phyloP scores from a whole-genome alignment of 2,329 filamentous ascomycete genomes.

The Stagonosporopsis tanaceti region DNA sequence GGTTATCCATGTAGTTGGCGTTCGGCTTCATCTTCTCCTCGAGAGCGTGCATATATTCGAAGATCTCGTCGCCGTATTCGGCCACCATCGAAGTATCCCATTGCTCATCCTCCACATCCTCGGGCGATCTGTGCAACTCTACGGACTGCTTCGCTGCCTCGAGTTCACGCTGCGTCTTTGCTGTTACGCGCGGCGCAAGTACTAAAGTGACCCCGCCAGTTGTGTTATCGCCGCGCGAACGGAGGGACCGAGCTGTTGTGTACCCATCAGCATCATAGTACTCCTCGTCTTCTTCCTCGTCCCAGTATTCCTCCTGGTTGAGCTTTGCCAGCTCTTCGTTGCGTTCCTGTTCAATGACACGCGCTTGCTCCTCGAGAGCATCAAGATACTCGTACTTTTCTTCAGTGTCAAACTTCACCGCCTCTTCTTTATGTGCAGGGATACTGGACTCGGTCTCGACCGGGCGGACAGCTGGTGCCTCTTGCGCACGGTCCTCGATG shows the following conservation, averaged over 20 bases:
- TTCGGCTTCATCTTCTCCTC: slow-evolving; percentile 91
- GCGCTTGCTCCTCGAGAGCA: slow-evolving; percentile 49
- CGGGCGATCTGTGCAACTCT: slow-evolving; percentile 68
- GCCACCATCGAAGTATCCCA: slow-evolving; percentile 98
- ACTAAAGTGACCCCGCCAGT: slow-evolving; percentile 70
- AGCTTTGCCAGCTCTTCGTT: slow-evolving; percentile 48
- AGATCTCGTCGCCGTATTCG: slow-evolving; percentile 96
- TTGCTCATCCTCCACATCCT: slow-evolving; percentile 85
- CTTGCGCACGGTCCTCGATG: slow-evolving; percentile 31
- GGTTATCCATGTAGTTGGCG: slow-evolving; percentile 93
- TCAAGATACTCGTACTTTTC: slow-evolving; percentile 48
- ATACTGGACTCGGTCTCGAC: slow-evolving; percentile 16
- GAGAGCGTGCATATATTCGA: slow-evolving; percentile 85
- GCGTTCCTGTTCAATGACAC: slow-evolving; percentile 46
- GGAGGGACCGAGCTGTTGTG: slow-evolving; percentile 79
- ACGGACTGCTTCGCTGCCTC: slow-evolving; percentile 72
- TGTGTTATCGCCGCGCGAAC: slow-evolving; percentile 78
- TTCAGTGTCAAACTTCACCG: slow-evolving; percentile 28
- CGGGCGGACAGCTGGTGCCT: slow-evolving; percentile 27
- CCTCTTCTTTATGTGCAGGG: slow-evolving; percentile 22
- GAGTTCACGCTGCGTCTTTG: slow-evolving; percentile 76
- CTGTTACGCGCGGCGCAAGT: slow-evolving; percentile 75
- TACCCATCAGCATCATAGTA: slow-evolving; percentile 75
- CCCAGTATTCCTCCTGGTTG: slow-evolving; percentile 77
- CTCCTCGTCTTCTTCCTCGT: slow-evolving; percentile 75